phyloP scores from a whole-genome alignment of 176 grass and related monocot species.

The Raddia guianensis region DNA sequence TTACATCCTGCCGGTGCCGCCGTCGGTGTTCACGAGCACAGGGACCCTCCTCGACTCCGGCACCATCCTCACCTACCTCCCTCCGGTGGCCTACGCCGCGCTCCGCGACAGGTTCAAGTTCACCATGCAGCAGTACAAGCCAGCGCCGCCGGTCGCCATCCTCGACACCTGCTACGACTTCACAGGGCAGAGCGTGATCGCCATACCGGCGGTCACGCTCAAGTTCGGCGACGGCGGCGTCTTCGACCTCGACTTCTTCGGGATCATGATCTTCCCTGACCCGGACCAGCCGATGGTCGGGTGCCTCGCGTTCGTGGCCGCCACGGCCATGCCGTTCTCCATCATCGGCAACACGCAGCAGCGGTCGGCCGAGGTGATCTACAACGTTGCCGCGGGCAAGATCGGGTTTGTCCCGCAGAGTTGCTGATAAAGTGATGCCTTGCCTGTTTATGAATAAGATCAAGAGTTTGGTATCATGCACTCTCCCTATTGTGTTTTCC shows the following conservation, averaged over 20 bases:
- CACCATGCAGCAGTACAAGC: slow-evolving; percentile 58
- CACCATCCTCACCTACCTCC: slow-evolving; percentile 64
- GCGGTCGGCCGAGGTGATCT: slow-evolving; percentile 54
- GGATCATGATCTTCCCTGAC: slow-evolving; percentile 43
- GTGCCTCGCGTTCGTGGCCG: slow-evolving; percentile 60
- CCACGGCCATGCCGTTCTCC: neutral
- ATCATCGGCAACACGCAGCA: slow-evolving; percentile 77
- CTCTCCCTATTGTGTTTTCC: too few relatives aligned
- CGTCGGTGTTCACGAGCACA: slow-evolving; percentile 35
- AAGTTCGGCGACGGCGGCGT: slow-evolving; percentile 51
- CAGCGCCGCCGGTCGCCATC: slow-evolving; percentile 28
- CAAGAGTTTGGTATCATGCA: neutral
- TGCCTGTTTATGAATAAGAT: neutral
- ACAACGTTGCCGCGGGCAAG: slow-evolving; percentile 50
- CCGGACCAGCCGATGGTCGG: neutral
- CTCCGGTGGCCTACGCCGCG: slow-evolving; percentile 45
- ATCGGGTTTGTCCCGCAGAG: slow-evolving; percentile 52
- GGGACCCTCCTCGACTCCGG: slow-evolving; percentile 76
- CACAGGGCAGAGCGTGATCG: neutral
- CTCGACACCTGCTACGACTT: slow-evolving; percentile 85
- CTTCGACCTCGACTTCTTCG: slow-evolving; percentile 47
- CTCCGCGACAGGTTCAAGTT: slow-evolving; percentile 51
- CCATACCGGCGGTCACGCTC: slow-evolving; percentile 48
- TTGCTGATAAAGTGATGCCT: slow-evolving; percentile 18
- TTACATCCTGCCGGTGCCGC: slow-evolving; percentile 41